These are phyloP conservation scores for Rheum nobile DNA, from an alignment of 148 eudicot species.

Conservation along the genomic window DNA sequence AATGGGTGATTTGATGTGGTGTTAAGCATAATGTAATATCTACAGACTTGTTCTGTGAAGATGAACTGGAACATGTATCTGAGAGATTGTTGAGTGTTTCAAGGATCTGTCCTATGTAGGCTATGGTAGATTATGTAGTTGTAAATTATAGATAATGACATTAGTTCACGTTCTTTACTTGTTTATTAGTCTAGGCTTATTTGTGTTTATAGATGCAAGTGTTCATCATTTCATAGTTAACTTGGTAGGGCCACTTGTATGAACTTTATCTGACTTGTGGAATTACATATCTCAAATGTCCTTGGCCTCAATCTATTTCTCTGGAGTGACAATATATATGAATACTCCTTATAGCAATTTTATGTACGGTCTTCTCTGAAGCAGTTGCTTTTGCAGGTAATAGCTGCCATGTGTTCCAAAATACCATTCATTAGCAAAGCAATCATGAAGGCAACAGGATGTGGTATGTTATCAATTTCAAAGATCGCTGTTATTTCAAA, in stretches of 20 bases:
- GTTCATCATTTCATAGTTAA: neutral
- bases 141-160: neutral
- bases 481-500: neutral
- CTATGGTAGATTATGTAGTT: neutral
- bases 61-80: neutral
- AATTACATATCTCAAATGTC: neutral
- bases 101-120: neutral
- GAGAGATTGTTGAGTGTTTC: neutral
- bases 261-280: neutral
- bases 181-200: neutral
- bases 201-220: neutral
- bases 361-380: neutral
- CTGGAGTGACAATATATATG: neutral
- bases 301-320: neutral
- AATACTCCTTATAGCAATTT: constrained; percentile 1
- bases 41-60: neutral
- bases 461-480: constrained; percentile 42
- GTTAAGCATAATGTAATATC: neutral
- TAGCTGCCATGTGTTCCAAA: constrained; percentile 90
- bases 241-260: neutral
- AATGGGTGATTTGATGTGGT: neutral
- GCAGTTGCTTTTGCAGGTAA: constrained; percentile 33
- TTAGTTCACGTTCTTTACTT: neutral
- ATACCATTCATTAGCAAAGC: constrained; percentile 87
- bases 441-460: constrained; percentile 75